Evolutionary conservation across 441 rosid species (phyloP), one percentile per base, ranked within the genome.

Genomic region (Erodium trifolium): DNA sequence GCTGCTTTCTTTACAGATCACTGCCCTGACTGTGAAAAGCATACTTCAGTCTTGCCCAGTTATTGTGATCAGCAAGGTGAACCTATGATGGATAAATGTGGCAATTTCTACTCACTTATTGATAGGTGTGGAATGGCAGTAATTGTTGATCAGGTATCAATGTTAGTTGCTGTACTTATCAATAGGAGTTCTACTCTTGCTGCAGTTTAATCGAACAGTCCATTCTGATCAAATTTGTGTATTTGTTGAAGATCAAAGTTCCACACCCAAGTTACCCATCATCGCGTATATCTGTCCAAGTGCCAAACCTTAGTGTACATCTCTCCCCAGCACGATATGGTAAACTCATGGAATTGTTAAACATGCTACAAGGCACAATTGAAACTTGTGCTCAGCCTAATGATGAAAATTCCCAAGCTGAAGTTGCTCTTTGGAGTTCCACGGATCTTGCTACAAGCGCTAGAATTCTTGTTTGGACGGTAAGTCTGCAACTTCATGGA

Each of bases 101-200:
- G 82, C 69, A 68, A 65, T 53, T 82, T 79, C 82, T 89, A 81
- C 82, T 92, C 97, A 75, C 92, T 95, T 63, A 82, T 95, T 72
- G 98, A 95, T 82, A 86, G 90, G 81, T 95, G 98, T 83, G 96
- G 99, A 75, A 87, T 91, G 92, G 92, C 87, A 23, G 98, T 92
- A 73, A 85, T 95, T 76, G 88, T 95, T 70, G 99, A 95, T 81
- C 93, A 89, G 99, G 99, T 95, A 82, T 51, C 63, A 4, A 67
- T 68, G 72, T 59, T 78, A 9, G 5, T 57, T 41, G 41, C n/a
- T 31, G 17, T 27, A 63, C 41, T 4, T 29, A 12, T 63, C 35
- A 63, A 29, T 27, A 6, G 62, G 39, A 23, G 10, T 31, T 43
- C 9, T 16, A 49, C 37, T 63, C 63, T 51, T 45, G 14, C 47